Evolutionary conservation across 768 basidiomycete genomes (phyloP), one percentile per base, ranked within the genome.

Genomic region (Termitomyces sp.): DNA sequence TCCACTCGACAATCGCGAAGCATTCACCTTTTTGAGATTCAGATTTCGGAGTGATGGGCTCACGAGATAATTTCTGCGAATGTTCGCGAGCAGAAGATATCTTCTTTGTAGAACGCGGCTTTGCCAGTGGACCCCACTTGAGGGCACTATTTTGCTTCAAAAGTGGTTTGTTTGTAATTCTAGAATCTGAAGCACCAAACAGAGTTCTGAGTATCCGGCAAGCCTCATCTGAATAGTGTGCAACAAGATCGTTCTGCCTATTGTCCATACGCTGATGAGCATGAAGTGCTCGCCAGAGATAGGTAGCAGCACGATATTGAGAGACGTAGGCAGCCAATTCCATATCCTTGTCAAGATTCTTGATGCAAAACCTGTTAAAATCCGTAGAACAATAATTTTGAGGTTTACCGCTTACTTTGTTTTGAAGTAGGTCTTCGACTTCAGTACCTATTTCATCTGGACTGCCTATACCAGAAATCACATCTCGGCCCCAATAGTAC

Each of bases 261-360:
- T 70, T 59, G 55, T 80, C 75, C 9, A 68, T 72, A 5, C 72
- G 74, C 14, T 83, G 80, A 69, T 94, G 90, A 20, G 83, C 79
- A 64, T 90, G 85, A 20, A 94, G 71, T 0, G 86, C 84, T 46
- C 83, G 71, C 85, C 87, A 89, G 26, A 94, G 74, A 63, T 88
- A 82, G 0, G 79, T 74, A 1, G 77, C 70, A 1, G 82, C 77
- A 29, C 72, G 76, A 63, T 86, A 84, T 64, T 88, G 83, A 7
- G 62, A 54, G 27, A 66, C 63, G 51, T 73, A 78, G 13, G 59
- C 59, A 3, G 67, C 65, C 20, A 81, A 66, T 0, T 57, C 64
- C 1, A 46, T 49, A 59, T 81, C 80, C 36, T 69, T 64, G 0
- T 69, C 73, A 7, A 76, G 59, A 34, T 64, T 54, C 79, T 79